Conservation (phyloP, 1,284 basidiomycete genomes). For the Leccinum solheimii region DNA sequence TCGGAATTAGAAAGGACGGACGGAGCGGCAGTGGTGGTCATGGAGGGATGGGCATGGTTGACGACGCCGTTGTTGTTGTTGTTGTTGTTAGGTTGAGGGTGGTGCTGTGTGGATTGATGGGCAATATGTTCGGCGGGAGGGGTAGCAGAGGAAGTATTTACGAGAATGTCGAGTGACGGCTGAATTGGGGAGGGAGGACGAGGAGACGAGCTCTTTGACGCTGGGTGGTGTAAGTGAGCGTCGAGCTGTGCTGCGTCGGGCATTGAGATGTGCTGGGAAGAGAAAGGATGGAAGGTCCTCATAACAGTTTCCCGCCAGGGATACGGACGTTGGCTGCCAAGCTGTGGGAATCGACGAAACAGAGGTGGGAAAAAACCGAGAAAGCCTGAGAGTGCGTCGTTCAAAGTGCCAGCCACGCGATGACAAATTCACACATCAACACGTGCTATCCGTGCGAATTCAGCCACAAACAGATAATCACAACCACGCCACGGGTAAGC, state of each 20-base stretch:
- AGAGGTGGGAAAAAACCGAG: conserved; percentile 39
- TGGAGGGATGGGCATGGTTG: conserved; percentile 37
- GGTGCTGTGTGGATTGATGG: conserved; percentile 31
- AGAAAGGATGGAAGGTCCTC: conserved; percentile 42
- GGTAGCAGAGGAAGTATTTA: conserved; percentile 35
- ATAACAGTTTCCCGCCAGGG: conserved; percentile 43
- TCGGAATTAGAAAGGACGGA: conserved; percentile 45
- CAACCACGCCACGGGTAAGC: background rate
- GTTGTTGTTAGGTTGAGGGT: conserved; percentile 23
- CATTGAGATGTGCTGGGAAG: conserved; percentile 47
- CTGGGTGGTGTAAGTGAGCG: conserved; percentile 37
- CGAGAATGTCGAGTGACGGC: conserved; percentile 41
- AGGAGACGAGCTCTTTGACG: conserved; percentile 39
- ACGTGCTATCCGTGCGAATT: conserved; percentile 36
- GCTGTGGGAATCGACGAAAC: conserved; percentile 38
- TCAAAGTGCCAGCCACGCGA: conserved; percentile 18
- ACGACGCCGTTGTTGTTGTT: conserved; percentile 29
- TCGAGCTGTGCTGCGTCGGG: conserved; percentile 41
- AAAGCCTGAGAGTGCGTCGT: conserved; percentile 33
- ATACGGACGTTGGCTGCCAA: conserved; percentile 40
- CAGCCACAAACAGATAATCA: conserved; percentile 17
- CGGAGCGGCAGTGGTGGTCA: conserved; percentile 36
- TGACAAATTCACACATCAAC: conserved; percentile 33
- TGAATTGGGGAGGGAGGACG: conserved; percentile 41
- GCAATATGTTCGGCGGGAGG: conserved; percentile 28